Evolutionary conservation across 2,329 filamentous ascomycete species (phyloP), one percentile per base, ranked within the genome.

Genomic region (Chaetomiaceae sp.): DNA sequence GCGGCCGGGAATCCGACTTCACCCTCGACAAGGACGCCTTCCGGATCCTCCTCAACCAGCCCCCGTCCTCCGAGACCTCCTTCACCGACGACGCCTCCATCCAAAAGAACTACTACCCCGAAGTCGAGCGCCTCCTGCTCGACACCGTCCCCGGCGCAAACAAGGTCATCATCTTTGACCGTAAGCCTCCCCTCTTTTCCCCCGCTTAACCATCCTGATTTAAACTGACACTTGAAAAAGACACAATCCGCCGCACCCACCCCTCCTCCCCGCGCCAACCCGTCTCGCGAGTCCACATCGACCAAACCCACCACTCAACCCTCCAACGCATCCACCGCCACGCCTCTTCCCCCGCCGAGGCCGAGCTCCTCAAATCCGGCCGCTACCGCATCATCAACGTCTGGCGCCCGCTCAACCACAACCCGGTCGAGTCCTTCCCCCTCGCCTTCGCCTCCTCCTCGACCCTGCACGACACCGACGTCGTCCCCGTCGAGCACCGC

Each of bases 361-460:
- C 88, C 0, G 83, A 85, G 4, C 65, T 70, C 51, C 73, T 92
- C 0, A 78, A 92, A 1, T 20, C 39, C n/a, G 82, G 79, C 3
- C 83, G 90, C 2, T 91, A 89, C 69, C 81, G 90, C 56, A 89
- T 96, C 64, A 82, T 96, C 68, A 96, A 95, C 61, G 85, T 96
- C 44, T 96, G 91, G 91, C 79, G 88, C 0, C 84, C 84, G 15
- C 71, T 82, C 8, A 81, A 78, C 69, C 68, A 70, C 61, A 72
- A 74, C 33, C 81, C 85, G 2, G 78, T 88, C 6, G 81, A 83
- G 53, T 79, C 87, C 40, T 81, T 78, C 61, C 88, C 88, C 1
- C 75, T 91, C 1, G 85, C 83, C 0, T 83, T 89, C 31, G 81
- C 87, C 0, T 85, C 86, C 45, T 85, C 83, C 66, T 72, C 80